A percentile compares a stretch with the other conserved stretches of the same genome.
Conservation (phyloP, 1,284 basidiomycete genomes). For the Ceratobasidium sp. region DNA sequence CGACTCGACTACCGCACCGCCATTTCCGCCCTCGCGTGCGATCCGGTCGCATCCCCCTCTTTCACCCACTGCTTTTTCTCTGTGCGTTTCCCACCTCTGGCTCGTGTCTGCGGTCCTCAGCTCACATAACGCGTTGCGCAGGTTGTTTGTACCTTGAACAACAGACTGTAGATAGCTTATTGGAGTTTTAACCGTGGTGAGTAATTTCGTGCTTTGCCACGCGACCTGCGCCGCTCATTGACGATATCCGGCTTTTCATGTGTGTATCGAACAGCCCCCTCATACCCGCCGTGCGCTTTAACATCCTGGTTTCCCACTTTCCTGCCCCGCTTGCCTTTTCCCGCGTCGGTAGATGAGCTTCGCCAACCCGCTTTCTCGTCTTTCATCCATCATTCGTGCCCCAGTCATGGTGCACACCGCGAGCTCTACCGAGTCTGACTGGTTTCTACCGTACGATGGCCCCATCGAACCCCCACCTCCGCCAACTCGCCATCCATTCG, state of each 20-base stretch:
- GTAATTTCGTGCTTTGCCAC: background rate
- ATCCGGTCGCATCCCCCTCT: constrained; percentile 18
- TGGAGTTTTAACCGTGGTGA: background rate
- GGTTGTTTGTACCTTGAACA: constrained; percentile 13
- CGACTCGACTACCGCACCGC: background rate
- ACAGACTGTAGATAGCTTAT: constrained; percentile 15
- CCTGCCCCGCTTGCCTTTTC: background rate
- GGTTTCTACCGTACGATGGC: constrained; percentile 44
- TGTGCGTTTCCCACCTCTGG: background rate
- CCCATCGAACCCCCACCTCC: constrained; percentile 43
- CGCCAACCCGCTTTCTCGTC: constrained; percentile 26
- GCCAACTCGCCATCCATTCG: constrained; percentile 40
- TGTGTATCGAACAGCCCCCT: background rate
- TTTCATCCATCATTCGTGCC: constrained; percentile 42
- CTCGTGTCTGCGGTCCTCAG: background rate
- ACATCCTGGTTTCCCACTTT: background rate
- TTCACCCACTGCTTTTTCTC: background rate
- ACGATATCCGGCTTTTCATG: background rate
- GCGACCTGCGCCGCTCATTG: constrained; percentile 11
- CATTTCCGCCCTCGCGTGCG: constrained; percentile 5
- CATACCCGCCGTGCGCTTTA: background rate
- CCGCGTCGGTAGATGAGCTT: constrained; percentile 10
- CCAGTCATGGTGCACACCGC: constrained; percentile 31
- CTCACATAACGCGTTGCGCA: constrained; percentile 6
- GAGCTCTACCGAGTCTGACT: constrained; percentile 34